Percentiles rank a stretch among this genome's conserved stretches.
These are phyloP conservation scores for Adenanthera pavonina DNA, from an alignment of 306 rosid genomes.

Conservation along the genomic window DNA sequence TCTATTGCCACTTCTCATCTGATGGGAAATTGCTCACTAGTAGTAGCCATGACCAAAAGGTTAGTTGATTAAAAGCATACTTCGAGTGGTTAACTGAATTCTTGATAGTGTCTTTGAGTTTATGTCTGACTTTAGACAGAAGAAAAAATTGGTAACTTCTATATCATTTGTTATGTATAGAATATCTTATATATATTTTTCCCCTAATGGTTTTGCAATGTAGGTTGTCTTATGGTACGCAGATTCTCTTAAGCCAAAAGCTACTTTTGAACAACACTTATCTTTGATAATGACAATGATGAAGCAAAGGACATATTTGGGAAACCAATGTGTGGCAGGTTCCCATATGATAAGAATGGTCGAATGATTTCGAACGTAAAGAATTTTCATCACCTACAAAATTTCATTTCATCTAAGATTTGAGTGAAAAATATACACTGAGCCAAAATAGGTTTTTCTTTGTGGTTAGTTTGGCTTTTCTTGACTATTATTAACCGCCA, in stretches of 20 bases:
- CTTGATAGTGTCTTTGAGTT: conserved; percentile 23
- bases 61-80: conserved; percentile 37
- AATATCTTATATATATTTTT: conserved; percentile 6
- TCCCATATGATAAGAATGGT: conserved; percentile 87
- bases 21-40: conserved; percentile 95
- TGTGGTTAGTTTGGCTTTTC: too few relatives aligned
- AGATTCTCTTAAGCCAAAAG: conserved; percentile 72
- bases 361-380: conserved; percentile 88
- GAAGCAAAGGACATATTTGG: conserved; percentile 91
- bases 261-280: conserved; percentile 82
- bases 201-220: conserved; percentile 31
- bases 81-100: conserved; percentile 29
- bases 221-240: conserved; percentile 93
- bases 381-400: conserved; percentile 34
- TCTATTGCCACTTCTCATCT: conserved; percentile 59
- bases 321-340: conserved; percentile 87
- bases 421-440: conserved; percentile 12
- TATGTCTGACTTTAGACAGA: conserved; percentile 3
- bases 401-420: conserved; percentile 33
- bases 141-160: not conserved
- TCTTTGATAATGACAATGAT: conserved; percentile 81
- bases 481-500: too few relatives aligned
- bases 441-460: too few relatives aligned
- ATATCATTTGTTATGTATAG: conserved; percentile 8
- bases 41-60: conserved; percentile 98